Base-by-base conservation (phyloP, 345 rosid genomes). In the Litchi chinensis region DNA sequence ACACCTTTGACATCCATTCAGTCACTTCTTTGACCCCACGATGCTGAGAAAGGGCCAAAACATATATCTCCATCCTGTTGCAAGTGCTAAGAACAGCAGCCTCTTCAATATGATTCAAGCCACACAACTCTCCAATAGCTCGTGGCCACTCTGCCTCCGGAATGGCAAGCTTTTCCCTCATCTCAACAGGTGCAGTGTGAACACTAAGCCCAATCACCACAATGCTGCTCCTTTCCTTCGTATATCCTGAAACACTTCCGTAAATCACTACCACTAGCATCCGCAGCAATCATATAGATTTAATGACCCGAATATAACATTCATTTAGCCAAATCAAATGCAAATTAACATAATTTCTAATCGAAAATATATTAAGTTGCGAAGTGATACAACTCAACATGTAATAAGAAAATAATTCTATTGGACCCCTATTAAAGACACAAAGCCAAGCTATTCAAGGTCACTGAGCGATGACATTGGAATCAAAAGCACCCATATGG, bases 1-100 rank as follows among this genome's bases (percentile, higher is more conserved):
- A 65, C 65, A 96, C 99, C 98, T 92, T 92, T 21, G 97, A 89
- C 97, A 92, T 90, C 94, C 94, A 92, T 41, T 89, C 97, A n/a
- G 93, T 90, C 10, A 92, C 97, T 88, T 92, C 94, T 88, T 87
- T 89, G 21, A 92, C 92, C 67, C 97, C 94, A 73, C 97, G 94
- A 54, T 89, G 91, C 85, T 90, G 97, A 65, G 97, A 92, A 1
- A 92, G 80, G 60, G 93, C 97, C 44, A 90, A 87, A 46, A 90
- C 90, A 80, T 92, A 92, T 22, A 90, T 89, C 89, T 92, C 97
- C 89, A 89, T 92, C 72, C 94, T 85, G 87, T 92, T 92, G 74
- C 94, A 92, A 21, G 97, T 92, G 83, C 97, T 92, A 66, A 92
- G 97, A 10, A 92, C 93, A 69, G 97, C 93, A 73, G 94, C 94